Conservation (phyloP, 495 filamentous ascomycete genomes). For the Penicillium argentinense region DNA sequence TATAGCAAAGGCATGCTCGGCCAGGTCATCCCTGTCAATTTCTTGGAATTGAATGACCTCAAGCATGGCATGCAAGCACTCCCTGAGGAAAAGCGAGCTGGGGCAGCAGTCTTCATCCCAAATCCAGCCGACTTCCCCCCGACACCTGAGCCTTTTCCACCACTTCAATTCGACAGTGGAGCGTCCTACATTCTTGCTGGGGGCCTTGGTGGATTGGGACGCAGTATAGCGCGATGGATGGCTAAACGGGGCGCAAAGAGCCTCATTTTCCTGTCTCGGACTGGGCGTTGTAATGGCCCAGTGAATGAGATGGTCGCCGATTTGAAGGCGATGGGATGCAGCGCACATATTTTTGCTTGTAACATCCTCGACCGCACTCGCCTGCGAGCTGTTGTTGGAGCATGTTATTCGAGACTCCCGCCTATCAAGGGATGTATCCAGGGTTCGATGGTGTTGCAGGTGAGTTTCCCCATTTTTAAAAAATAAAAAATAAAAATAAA, state of each 20-base stretch:
- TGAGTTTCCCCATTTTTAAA: constrained; percentile 11
- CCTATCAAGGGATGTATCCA: constrained; percentile 42
- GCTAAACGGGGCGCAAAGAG: constrained; percentile 27
- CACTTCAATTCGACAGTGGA: constrained; percentile 18
- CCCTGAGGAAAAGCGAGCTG: neutral
- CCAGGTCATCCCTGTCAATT: neutral
- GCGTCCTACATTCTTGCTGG: constrained; percentile 34
- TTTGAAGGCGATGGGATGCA: constrained; percentile 17
- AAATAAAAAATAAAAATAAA: too few relatives aligned
- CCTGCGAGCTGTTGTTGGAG: constrained; percentile 11
- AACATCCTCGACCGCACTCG: constrained; percentile 21
- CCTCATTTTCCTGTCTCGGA: constrained; percentile 28
- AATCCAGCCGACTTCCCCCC: constrained; percentile 14
- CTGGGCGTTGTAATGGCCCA: constrained; percentile 10
- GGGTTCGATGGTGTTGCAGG: constrained; percentile 39
- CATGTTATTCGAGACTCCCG: constrained; percentile 13
- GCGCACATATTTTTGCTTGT: constrained; percentile 12
- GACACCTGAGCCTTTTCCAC: constrained; percentile 5
- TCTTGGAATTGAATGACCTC: constrained; percentile 12
- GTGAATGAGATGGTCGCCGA: constrained; percentile 12
- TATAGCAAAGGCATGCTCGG: constrained; percentile 8
- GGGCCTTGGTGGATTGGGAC: constrained; percentile 43
- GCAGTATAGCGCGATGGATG: constrained; percentile 41
- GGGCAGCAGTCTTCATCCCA: constrained; percentile 14
- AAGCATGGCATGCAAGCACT: constrained; percentile 4